Conservation (phyloP, 352 stramenopile genomes). For the Globisporangium barbulae region DNA sequence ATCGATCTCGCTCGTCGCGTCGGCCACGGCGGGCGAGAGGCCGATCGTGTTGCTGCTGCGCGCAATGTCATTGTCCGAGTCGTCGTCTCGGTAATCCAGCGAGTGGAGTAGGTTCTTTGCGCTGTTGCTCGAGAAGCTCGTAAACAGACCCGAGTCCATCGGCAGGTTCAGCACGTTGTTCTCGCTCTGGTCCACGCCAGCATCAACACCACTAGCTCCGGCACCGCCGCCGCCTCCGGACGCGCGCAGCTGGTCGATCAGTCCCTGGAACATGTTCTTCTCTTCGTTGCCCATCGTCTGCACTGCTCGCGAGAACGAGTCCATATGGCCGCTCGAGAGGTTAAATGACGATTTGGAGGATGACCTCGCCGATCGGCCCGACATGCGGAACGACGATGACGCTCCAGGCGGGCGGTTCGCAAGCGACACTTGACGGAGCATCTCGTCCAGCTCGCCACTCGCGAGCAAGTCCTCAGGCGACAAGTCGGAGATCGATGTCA, state of each 20-base stretch:
- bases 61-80: slow-evolving; percentile 30
- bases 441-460: slow-evolving; percentile 79
- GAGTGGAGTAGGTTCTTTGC: slow-evolving; percentile 39
- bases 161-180: slow-evolving; percentile 33
- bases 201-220: slow-evolving; percentile 17
- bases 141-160: slow-evolving; percentile 39
- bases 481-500: slow-evolving; percentile 68
- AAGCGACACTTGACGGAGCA: slow-evolving; percentile 69
- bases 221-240: slow-evolving; percentile 13
- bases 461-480: slow-evolving; percentile 72
- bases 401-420: slow-evolving; percentile 33
- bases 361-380: slow-evolving; percentile 41
- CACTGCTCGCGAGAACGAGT: slow-evolving; percentile 52
- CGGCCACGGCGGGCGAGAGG: slow-evolving; percentile 4
- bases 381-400: slow-evolving; percentile 41
- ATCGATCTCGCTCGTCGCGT: slow-evolving; percentile 31
- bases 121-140: slow-evolving; percentile 30
- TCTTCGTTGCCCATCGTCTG: slow-evolving; percentile 56
- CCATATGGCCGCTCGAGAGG: slow-evolving; percentile 18
- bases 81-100: slow-evolving; percentile 29
- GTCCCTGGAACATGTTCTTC: slow-evolving; percentile 59
- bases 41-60: slow-evolving; percentile 12
- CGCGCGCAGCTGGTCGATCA: slow-evolving; percentile 45
- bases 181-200: slow-evolving; percentile 13
- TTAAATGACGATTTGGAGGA: slow-evolving; percentile 17